phyloP scores from a whole-genome alignment of 2,329 filamentous ascomycete genomes.

The Sclerotinia subarctica region DNA sequence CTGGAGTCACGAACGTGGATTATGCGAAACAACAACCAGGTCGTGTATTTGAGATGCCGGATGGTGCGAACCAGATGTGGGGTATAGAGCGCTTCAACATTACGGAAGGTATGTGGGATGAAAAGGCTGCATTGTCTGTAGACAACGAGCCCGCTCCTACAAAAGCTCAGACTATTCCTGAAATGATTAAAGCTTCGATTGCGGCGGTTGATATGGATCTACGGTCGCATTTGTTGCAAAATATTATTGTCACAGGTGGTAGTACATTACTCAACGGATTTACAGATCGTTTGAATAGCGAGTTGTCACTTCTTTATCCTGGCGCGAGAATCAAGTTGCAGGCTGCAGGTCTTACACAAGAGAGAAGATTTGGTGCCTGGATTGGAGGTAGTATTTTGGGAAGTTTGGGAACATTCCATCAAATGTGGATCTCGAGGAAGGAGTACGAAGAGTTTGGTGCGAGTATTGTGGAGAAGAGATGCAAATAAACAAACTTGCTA shows the following conservation, averaged over 20 bases:
- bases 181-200: conserved; percentile 75
- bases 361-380: conserved; percentile 91
- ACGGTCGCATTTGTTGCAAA: conserved; percentile 75
- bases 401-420: conserved; percentile 94
- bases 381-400: conserved; percentile 94
- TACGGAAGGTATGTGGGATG: conserved; percentile 88
- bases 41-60: conserved; percentile 93
- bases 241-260: conserved; percentile 90
- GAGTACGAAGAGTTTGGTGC: conserved; percentile 96
- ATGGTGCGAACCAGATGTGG: conserved; percentile 95
- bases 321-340: conserved; percentile 84
- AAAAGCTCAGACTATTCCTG: conserved; percentile 76
- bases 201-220: conserved; percentile 84
- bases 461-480: conserved; percentile 90
- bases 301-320: conserved; percentile 78
- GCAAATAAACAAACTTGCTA: conserved; percentile 60
- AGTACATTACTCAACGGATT: conserved; percentile 86
- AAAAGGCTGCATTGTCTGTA: conserved; percentile 63
- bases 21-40: conserved; percentile 69
- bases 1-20: conserved; percentile 68
- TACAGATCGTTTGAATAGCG: conserved; percentile 82
- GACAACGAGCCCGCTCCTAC: conserved; percentile 48
- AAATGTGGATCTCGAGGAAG: conserved; percentile 98
- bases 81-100: conserved; percentile 81
- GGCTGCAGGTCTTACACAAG: conserved; percentile 79